Evolutionary conservation across 345 rosid species (phyloP).

Genomic region (Laguncularia racemosa): DNA sequence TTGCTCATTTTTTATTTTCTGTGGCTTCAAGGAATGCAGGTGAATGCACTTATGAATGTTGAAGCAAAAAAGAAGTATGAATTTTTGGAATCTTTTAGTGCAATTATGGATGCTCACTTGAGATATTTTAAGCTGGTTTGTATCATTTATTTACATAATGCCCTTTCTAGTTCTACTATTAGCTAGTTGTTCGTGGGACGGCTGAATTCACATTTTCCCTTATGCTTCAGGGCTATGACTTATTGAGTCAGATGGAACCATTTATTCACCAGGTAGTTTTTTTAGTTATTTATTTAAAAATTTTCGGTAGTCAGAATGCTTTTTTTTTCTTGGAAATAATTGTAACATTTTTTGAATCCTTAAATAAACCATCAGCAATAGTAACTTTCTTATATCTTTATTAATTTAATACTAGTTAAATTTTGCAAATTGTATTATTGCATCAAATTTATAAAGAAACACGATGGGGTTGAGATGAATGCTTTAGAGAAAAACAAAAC

Average conservation of each 20-base stretch:
- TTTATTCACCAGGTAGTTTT: slow-evolving; percentile 67
- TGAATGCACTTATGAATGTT: slow-evolving; percentile 60
- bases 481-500: too few relatives aligned
- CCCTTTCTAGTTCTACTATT: slow-evolving; percentile 3
- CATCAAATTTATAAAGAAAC: too few relatives aligned
- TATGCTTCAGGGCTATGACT: slow-evolving; percentile 57
- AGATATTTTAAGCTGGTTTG: slow-evolving; percentile 77
- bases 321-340: neutral
- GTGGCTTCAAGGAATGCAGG: slow-evolving; percentile 73
- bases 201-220: neutral
- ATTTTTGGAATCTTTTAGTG: slow-evolving; percentile 87
- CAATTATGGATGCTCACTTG: slow-evolving; percentile 84
- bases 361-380: too few relatives aligned
- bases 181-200: neutral
- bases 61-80: slow-evolving; percentile 85
- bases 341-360: too few relatives aligned
- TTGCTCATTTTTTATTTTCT: slow-evolving; percentile 24
- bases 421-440: too few relatives aligned
- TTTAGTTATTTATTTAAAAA: neutral
- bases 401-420: too few relatives aligned
- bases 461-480: too few relatives aligned
- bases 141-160: slow-evolving; percentile 9
- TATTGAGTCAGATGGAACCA: slow-evolving; percentile 74
- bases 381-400: too few relatives aligned
- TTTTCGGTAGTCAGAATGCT: neutral